Base-by-base conservation (phyloP, 2,329 filamentous ascomycete species). In the Ophiostoma piceae region DNA sequence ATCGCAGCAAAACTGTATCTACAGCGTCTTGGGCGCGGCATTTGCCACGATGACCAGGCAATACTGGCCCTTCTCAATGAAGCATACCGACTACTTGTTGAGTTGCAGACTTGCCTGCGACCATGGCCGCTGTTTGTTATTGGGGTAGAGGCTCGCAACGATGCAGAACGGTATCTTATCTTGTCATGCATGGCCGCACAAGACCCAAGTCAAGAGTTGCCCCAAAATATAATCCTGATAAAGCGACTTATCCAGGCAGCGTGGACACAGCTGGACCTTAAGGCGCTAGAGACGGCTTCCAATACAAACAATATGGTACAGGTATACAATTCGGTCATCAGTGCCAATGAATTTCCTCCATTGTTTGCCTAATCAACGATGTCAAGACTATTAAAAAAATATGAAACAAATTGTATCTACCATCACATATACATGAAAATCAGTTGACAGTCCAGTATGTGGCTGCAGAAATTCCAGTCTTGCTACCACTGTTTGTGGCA, bases 91-190 rank as follows among this genome's bases (percentile, higher is more conserved):
- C 35, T 65, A 3, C 19, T 65, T 0, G 5, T 3, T 1, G 19
- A 54, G 2, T 57, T 72, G 7, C 41, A 32, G 5, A 19, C n/a
- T 39, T 73, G 72, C 65, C 60, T 67, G 37, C 69, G 73, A 2
- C 71, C 73, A 0, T 73, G 70, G 71, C 60, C 71, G 2, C n/a
- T 74, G 2, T 74, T 74, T 47, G 66, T 74, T 43, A 51, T 74
- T 3, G 73, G 70, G 0, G 47, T 74, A 5, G 73, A 74, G 62
- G 73, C 73, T 1, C 69, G 72, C 3, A 66, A 67, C 5, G 73
- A 73, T 1, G 67, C 71, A 7, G 71, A 74, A 29, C 57, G 72
- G 57, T 26, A 60, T 22, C 12, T 60, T 11, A n/a, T 74, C 7
- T 16, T 72, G 16, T n/a, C 39, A n/a, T 60, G 47, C 32, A 51